Evolutionary conservation across 2,329 filamentous ascomycete genomes (phyloP).

Genomic region (Fonsecaea multimorphosa): DNA sequence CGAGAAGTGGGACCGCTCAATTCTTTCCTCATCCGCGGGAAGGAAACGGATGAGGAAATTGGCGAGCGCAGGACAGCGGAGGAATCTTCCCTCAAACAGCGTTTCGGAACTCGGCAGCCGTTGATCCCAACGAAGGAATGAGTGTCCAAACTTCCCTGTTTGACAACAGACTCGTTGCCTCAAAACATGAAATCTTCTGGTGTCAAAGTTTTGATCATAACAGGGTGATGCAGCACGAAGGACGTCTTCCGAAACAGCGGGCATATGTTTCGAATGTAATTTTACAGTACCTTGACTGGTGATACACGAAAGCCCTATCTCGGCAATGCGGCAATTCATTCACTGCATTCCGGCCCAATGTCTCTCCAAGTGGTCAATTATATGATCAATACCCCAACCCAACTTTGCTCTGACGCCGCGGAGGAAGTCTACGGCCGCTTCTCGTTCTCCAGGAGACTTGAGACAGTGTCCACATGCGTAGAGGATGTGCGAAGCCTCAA

Average conservation of each 20-base stretch:
- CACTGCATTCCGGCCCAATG: neutral
- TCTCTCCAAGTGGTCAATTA: neutral
- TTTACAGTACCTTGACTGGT: neutral
- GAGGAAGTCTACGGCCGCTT: neutral
- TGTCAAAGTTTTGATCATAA: neutral
- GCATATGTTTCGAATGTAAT: neutral
- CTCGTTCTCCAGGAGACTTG: neutral
- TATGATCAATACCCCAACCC: constrained; percentile 2
- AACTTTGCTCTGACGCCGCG: neutral
- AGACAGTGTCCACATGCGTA: constrained; percentile 5
- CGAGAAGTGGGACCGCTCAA: neutral
- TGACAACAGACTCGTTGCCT: neutral
- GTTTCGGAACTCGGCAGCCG: neutral
- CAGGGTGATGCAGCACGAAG: neutral
- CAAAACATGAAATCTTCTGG: neutral
- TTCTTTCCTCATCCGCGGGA: neutral
- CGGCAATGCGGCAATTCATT: neutral
- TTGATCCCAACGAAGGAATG: neutral
- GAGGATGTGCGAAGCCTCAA: constrained; percentile 4
- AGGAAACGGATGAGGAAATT: neutral
- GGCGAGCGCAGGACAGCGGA: neutral
- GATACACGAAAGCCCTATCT: neutral
- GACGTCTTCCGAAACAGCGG: neutral
- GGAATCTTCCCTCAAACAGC: neutral
- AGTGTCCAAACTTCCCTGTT: neutral